A percentile compares a stretch with the other conserved stretches of the same genome.
Conservation (phyloP, 345 rosid species). For the Laguncularia racemosa region DNA sequence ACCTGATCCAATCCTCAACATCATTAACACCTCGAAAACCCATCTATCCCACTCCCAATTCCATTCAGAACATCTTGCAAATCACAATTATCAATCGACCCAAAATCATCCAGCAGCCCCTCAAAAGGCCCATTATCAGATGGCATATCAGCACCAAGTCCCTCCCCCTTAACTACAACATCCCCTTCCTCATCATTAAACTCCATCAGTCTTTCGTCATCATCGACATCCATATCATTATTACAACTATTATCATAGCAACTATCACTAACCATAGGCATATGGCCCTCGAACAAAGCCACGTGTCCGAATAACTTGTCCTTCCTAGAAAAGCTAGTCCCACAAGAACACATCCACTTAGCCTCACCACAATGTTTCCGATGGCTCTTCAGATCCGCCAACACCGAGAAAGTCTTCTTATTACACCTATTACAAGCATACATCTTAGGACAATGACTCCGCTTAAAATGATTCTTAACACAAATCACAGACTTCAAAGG, state of each 20-base stretch:
- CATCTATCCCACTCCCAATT: constrained; percentile 10
- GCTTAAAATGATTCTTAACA: constrained; percentile 66
- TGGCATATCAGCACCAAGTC: background rate
- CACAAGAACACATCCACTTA: constrained; percentile 63
- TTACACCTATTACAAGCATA: constrained; percentile 47
- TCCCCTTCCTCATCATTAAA: constrained; percentile 9
- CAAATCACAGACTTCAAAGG: constrained; percentile 55
- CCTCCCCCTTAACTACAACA: constrained; percentile 6
- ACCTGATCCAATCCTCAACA: background rate
- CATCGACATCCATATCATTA: constrained; percentile 6
- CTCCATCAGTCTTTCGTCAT: constrained; percentile 12
- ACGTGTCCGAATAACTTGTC: constrained; percentile 70
- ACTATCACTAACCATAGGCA: constrained; percentile 36
- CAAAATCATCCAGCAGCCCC: constrained; percentile 41
- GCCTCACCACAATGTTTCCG: constrained; percentile 58
- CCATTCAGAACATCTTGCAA: constrained; percentile 30
- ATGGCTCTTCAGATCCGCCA: constrained; percentile 61
- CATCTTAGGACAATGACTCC: constrained; percentile 78
- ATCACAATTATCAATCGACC: constrained; percentile 25
- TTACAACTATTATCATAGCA: constrained; percentile 1
- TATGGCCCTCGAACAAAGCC: constrained; percentile 70
- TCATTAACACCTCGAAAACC: background rate
- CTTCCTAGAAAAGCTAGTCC: constrained; percentile 62
- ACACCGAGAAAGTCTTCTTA: constrained; percentile 55
- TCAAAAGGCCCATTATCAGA: constrained; percentile 23